These are phyloP conservation scores for Mortierella sp. DNA, from an alignment of 371 early-diverging fungal genomes.

Conservation along the genomic window DNA sequence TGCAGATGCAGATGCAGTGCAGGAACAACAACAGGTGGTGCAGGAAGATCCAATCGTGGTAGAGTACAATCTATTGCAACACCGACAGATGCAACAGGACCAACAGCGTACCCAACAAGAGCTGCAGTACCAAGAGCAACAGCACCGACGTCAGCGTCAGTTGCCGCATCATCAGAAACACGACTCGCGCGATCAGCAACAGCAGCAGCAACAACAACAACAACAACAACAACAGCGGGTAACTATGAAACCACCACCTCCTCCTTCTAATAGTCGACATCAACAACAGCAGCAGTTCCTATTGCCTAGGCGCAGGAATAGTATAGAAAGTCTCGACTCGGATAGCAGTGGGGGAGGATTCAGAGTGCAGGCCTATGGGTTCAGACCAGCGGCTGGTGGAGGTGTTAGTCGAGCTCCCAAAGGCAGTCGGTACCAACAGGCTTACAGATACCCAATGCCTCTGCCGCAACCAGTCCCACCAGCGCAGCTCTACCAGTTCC, in stretches of 20 bases:
- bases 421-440: slow-evolving; percentile 26
- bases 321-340: slow-evolving; percentile 51
- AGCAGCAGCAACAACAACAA: background rate
- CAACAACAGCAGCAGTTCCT: background rate
- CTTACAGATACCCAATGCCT: slow-evolving; percentile 39
- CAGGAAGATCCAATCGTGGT: slow-evolving; percentile 21
- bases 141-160: background rate
- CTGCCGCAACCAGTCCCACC: slow-evolving; percentile 27
- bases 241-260: background rate
- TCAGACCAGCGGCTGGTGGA: background rate
- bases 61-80: slow-evolving; percentile 10
- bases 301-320: slow-evolving; percentile 38
- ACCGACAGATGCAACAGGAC: slow-evolving; percentile 9
- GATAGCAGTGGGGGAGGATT: slow-evolving; percentile 28
- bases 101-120: slow-evolving; percentile 13
- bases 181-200: background rate
- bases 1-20: no score
- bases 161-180: slow-evolving; percentile 1
- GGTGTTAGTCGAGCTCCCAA: slow-evolving; percentile 14
- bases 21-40: slow-evolving; percentile 15
- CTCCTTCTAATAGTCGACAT: background rate
- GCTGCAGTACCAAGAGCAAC: slow-evolving; percentile 16
- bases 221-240: slow-evolving; percentile 9
- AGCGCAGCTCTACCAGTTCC: slow-evolving; percentile 39
- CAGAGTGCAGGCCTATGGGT: slow-evolving; percentile 22